These are phyloP conservation scores for Trichoderma citrinoviride DNA, from an alignment of 2,329 filamentous ascomycete species.

Conservation along the genomic window DNA sequence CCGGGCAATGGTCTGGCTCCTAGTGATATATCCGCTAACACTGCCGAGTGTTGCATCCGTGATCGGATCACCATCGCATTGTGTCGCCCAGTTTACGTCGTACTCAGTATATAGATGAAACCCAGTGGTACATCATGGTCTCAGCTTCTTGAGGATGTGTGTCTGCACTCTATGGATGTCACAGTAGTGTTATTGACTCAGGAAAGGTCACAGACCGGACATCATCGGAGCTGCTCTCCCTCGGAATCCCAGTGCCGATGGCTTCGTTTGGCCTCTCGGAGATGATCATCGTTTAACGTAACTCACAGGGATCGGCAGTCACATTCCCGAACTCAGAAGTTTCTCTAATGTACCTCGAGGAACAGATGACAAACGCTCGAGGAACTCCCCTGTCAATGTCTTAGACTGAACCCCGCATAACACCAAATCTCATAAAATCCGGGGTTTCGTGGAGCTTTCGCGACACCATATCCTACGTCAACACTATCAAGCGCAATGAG, in stretches of 20 bases:
- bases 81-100: no score
- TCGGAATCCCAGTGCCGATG: not conserved
- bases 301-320: slow-evolving; percentile 1
- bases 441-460: slow-evolving; percentile 1
- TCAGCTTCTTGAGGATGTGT: no score
- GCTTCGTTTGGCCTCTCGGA: not conserved
- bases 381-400: not conserved
- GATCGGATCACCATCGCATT: no score
- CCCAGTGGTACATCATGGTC: no score
- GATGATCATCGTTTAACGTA: not conserved
- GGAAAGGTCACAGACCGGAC: not conserved
- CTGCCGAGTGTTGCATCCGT: no score
- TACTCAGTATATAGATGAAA: no score
- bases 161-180: no score
- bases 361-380: not conserved
- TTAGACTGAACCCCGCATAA: slow-evolving; percentile 7
- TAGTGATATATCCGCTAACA: no score
- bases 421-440: slow-evolving; percentile 6
- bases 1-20: no score
- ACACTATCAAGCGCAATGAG: not conserved
- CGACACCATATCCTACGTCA: not conserved
- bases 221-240: not conserved
- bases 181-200: not conserved
- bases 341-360: not conserved
- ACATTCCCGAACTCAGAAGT: not conserved